phyloP scores from a whole-genome alignment of 768 basidiomycete species.

The Rhodotorula graminis region DNA sequence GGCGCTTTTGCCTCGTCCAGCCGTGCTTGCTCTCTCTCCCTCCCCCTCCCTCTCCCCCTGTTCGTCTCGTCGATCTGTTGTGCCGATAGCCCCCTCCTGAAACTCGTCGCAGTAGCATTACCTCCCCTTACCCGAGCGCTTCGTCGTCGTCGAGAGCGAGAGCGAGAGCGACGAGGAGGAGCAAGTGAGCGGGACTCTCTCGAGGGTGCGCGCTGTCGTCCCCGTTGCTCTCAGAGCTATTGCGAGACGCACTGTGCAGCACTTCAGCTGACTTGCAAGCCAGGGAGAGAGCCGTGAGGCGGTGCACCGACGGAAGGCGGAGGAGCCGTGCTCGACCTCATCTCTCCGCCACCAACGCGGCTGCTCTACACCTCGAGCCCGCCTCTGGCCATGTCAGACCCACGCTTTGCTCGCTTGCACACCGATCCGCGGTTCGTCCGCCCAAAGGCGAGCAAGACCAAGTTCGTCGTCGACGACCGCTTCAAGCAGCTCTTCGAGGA shows the following conservation, averaged over 20 bases:
- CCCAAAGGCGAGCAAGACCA: conserved; percentile 70
- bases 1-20: neutral
- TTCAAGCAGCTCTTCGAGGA: conserved; percentile 72
- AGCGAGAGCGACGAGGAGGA: neutral
- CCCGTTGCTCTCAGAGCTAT: too few relatives aligned
- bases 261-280: too few relatives aligned
- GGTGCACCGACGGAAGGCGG: too few relatives aligned
- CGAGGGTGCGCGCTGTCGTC: too few relatives aligned
- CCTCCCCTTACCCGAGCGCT: too few relatives aligned
- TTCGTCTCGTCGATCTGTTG: neutral
- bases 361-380: neutral
- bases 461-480: conserved; percentile 83
- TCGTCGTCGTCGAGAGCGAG: neutral
- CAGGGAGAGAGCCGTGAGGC: too few relatives aligned
- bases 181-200: too few relatives aligned
- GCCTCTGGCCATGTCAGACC: conserved; percentile 50
- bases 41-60: too few relatives aligned
- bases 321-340: neutral
- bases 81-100: neutral
- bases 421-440: conserved; percentile 89
- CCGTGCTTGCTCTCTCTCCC: neutral
- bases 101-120: neutral
- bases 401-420: conserved; percentile 79
- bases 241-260: too few relatives aligned
- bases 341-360: neutral